Base-by-base conservation (phyloP, 164 flowering plant species). In the grape (Vitis vinifera) region DNA sequence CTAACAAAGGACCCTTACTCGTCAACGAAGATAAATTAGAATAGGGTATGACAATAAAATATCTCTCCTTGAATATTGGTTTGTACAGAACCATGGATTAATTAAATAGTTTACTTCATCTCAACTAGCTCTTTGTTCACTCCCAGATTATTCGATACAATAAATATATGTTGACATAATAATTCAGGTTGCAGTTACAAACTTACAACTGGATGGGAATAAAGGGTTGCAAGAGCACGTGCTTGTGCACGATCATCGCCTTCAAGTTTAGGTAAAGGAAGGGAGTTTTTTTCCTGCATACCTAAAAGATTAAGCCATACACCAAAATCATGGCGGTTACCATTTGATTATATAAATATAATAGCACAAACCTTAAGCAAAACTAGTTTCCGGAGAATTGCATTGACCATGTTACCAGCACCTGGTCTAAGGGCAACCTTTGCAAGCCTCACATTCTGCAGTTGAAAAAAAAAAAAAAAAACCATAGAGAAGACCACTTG, bases 141-240 rank as follows among this genome's bases (percentile, higher is more conserved):
- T 3, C 10, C 49, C 9, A 3, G 1, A 27, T 60, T 3, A 37
- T 37, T 6, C 5, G 7, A 37, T 4, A 37, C 27, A 37, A 37
- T 37, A 37, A 3, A 37, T 37, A 37, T 6, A 37, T 37, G 7
- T 37, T 37, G 7, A 37, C 44, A 37, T 37, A 37, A 37, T 37
- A 37, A 37, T 37, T 37, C 6, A 37, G 44, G 44, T 60, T 16
- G 19, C 30, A 73, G n/a, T 37, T 29, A 51, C 27, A 66, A 71
- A 79, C 97, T 83, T 80, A 94, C 98, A 70, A 94, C 97, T 59
- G 98, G 98, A 86, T 94, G 98, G 65, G 98, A 94, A 81, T 94
- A 75, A 74, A 90, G 72, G 16, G 82, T 94, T 67, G 97, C 98
- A 73, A 94, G 90, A 69, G 93, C 91, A 73, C 97, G 96, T 73